These are phyloP conservation scores for Pleurotus giganteus DNA, from an alignment of 768 basidiomycete species.

Conservation along the genomic window DNA sequence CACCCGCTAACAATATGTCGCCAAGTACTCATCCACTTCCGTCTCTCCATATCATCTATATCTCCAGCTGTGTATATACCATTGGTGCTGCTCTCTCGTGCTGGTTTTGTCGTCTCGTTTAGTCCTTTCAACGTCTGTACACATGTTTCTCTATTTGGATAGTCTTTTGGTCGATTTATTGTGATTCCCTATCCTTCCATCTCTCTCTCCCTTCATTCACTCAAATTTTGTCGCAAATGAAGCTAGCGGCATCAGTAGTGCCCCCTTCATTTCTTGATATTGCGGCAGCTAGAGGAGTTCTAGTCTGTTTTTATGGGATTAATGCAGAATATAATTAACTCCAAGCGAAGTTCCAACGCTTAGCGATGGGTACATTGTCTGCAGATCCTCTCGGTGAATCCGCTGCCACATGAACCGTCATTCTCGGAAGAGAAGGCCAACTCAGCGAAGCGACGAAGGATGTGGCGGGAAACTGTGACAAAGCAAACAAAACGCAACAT, in stretches of 20 bases:
- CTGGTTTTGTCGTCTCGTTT: slow-evolving; percentile 13
- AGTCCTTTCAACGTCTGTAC: slow-evolving; percentile 4
- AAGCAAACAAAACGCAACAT: too few relatives aligned
- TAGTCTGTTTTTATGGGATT: neutral
- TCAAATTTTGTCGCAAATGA: neutral
- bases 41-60: slow-evolving; percentile 3
- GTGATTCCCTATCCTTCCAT: neutral
- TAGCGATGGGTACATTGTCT: neutral
- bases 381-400: neutral
- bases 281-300: neutral
- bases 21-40: slow-evolving; percentile 4
- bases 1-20: slow-evolving; percentile 19
- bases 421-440: slow-evolving; percentile 6
- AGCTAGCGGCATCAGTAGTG: neutral
- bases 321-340: neutral
- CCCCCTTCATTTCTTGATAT: neutral
- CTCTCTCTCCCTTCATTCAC: neutral
- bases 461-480: too few relatives aligned
- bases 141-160: slow-evolving; percentile 6
- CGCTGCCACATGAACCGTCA: neutral
- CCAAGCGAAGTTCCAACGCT: neutral
- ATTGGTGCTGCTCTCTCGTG: slow-evolving; percentile 12
- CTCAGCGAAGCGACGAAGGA: slow-evolving; percentile 1
- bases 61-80: slow-evolving; percentile 11
- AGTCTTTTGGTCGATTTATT: slow-evolving; percentile 1